Conservation (phyloP, 441 rosid species). For the Daphne laureola region DNA sequence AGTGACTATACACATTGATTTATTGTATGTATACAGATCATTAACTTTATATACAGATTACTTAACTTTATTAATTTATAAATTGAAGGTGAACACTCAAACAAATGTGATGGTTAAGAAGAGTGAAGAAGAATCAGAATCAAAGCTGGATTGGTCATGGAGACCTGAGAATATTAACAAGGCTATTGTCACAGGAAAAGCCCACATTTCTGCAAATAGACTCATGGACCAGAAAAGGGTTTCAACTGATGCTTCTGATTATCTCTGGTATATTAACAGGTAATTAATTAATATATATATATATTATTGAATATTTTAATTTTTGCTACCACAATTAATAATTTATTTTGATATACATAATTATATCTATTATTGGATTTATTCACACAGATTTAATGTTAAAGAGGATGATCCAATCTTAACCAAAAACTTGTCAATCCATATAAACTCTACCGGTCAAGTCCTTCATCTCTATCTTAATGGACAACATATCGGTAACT, state of each 20-base stretch:
- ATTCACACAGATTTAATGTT: conserved; percentile 11
- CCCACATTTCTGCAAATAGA: conserved; percentile 19
- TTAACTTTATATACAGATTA: no score
- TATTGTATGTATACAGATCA: no score
- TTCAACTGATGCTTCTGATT: conserved; percentile 50
- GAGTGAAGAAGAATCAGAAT: conserved; percentile 23
- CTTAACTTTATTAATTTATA: no score
- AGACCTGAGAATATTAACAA: conserved; percentile 39
- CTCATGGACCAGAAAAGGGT: conserved; percentile 53
- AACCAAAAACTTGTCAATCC: conserved; percentile 37
- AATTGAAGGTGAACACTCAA: conserved; percentile 3
- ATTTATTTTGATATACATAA: no score
- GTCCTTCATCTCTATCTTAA: conserved; percentile 55
- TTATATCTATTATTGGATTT: not conserved
- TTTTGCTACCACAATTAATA: not conserved
- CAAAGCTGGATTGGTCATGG: conserved; percentile 53
- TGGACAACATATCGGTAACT: conserved; percentile 45
- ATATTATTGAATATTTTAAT: not conserved
- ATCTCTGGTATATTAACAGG: conserved; percentile 75
- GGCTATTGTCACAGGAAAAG: conserved; percentile 27
- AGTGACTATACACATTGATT: no score
- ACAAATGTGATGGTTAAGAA: conserved; percentile 11
- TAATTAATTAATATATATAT: conserved; percentile 14
- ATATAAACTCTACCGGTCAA: conserved; percentile 45
- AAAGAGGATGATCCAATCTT: conserved; percentile 26